Evolutionary conservation across 1,139 yeast species (phyloP).

Genomic region (Pichia sp.): DNA sequence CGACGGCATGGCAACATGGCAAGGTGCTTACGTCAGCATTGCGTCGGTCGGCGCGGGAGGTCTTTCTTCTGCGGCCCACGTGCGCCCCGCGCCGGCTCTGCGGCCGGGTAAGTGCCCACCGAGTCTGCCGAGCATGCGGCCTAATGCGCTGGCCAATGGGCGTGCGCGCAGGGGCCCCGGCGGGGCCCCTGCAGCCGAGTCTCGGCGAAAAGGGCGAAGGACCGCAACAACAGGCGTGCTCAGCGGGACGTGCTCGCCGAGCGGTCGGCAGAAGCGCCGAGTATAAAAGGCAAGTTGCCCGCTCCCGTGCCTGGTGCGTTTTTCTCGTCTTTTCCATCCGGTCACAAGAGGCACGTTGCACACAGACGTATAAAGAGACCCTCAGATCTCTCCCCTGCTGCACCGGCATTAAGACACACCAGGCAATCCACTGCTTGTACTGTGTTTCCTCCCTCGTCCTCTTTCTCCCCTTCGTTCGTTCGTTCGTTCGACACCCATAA

Average conservation of each 20-base stretch:
- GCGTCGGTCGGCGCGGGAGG: too few relatives aligned
- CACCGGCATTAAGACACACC: not conserved
- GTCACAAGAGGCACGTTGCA: not conserved
- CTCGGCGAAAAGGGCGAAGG: not conserved
- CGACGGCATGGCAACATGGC: too few relatives aligned
- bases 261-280: slow-evolving; percentile 6
- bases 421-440: not conserved
- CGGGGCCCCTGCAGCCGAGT: too few relatives aligned
- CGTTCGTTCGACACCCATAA: not conserved
- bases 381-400: not conserved
- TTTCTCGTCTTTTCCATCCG: not conserved
- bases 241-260: not conserved
- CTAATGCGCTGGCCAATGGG: not conserved
- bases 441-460: not conserved
- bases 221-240: not conserved
- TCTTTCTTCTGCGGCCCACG: too few relatives aligned
- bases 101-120: too few relatives aligned
- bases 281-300: slow-evolving; percentile 1
- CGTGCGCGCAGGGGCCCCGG: not conserved
- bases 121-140: not conserved
- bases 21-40: too few relatives aligned
- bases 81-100: too few relatives aligned
- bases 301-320: not conserved
- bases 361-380: not conserved
- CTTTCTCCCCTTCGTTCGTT: not conserved